Base-by-base conservation (phyloP, 805 yeast genomes). In the Lachancea thermotolerans region DNA sequence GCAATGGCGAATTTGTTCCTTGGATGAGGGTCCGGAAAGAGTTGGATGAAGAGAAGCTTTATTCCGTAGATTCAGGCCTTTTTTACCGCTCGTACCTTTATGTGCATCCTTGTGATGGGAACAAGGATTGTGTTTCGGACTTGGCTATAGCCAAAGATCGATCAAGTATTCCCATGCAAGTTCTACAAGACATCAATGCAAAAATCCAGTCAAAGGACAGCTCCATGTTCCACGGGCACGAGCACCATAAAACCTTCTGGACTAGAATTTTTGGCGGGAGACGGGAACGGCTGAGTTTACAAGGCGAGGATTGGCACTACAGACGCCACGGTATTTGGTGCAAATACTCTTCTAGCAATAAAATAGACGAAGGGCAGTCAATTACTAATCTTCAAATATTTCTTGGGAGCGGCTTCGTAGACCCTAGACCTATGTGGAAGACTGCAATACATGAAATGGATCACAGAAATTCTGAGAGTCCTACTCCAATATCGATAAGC, bases 381-480 rank as follows among this genome's bases (percentile, higher is more conserved):
- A 50, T 78, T 12, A 69, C 72, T 1, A 79, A 72, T 14, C 51
- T 81, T 10, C 77, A 74, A 43, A 64, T 78, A 2, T 65, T 79
- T 27, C 77, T 78, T 54, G 84, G 84, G 0, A 56, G 64, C 4
- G 80, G 74, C 48, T 73, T 76, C 10, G 73, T 74, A 10, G 85
- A 81, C 37, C 81, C 85, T 18, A 66, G 85, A 40, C 77, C 74
- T 3, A 71, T 72, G 49, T 81, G 86, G 86, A 56, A 59, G 10
- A 53, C 70, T 11, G 55, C 55, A 1, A 47, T 50, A 9, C 66
- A 61, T 16, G 56, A 47, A 27, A 35, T 35, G 41, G 28, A 12
- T 10, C 36, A 27, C 4, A 7, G 7, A 4, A 21, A 21, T 30
- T 3, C 18, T 4, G n/a, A 35, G 42, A 29, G 12, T 17, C 15